phyloP scores from a whole-genome alignment of 805 yeast genomes.

The Lipomyces lipofer region DNA sequence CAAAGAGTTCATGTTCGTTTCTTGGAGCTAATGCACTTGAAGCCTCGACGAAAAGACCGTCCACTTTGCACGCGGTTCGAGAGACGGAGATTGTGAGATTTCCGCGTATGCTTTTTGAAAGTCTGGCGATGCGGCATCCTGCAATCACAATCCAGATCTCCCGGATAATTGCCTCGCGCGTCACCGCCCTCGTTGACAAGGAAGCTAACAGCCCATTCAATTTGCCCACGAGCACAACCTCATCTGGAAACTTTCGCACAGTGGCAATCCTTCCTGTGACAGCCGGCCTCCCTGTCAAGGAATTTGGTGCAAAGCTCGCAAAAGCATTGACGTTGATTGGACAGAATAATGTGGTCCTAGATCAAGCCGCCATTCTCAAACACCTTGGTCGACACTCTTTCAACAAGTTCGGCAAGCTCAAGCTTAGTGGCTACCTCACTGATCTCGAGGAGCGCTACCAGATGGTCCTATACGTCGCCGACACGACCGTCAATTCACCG shows the following conservation, averaged over 20 bases:
- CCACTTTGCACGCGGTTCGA: slow-evolving; percentile 78
- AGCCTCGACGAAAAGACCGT: slow-evolving; percentile 57
- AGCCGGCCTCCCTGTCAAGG: slow-evolving; percentile 79
- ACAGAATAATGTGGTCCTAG: slow-evolving; percentile 71
- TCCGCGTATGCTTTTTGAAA: slow-evolving; percentile 85
- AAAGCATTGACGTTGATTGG: slow-evolving; percentile 73
- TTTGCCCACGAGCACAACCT: slow-evolving; percentile 3
- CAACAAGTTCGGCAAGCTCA: slow-evolving; percentile 80
- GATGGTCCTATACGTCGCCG: slow-evolving; percentile 86
- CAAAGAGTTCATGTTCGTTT: too few relatives aligned
- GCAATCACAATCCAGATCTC: slow-evolving; percentile 88
- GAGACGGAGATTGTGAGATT: slow-evolving; percentile 93
- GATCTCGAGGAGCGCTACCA: slow-evolving; percentile 87
- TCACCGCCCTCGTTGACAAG: slow-evolving; percentile 34
- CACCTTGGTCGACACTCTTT: slow-evolving; percentile 92
- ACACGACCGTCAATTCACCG: slow-evolving; percentile 73
- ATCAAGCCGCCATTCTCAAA: slow-evolving; percentile 74
- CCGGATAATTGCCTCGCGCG: slow-evolving; percentile 71
- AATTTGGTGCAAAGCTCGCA: slow-evolving; percentile 74
- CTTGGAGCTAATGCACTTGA: too few relatives aligned
- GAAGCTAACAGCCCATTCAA: slow-evolving; percentile 4
- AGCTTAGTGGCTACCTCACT: slow-evolving; percentile 84
- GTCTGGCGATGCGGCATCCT: slow-evolving; percentile 80
- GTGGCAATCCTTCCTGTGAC: slow-evolving; percentile 80
- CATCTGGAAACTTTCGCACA: slow-evolving; percentile 60